A percentile compares a stretch with the other conserved stretches of the same genome.
Conservation (phyloP, 139 green algal genomes). For the Yamagishiella unicocca region DNA sequence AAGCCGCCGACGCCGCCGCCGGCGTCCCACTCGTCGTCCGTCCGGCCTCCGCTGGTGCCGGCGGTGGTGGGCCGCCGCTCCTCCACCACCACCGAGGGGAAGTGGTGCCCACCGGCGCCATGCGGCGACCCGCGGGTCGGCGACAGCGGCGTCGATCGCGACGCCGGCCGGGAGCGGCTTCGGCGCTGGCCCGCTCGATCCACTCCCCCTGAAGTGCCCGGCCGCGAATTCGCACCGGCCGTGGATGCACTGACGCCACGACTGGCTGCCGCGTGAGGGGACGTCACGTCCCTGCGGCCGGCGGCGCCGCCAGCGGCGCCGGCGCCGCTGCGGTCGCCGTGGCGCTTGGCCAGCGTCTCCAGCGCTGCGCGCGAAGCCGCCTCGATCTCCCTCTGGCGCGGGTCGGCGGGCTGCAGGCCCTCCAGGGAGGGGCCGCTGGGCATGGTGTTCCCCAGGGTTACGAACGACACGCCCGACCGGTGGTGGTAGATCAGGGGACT, state of each 20-base stretch:
- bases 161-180: neutral
- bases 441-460: neutral
- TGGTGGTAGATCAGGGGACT: slow-evolving; percentile 7
- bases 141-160: too few species aligned
- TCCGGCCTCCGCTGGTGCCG: neutral
- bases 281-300: neutral
- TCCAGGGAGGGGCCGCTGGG: slow-evolving; percentile 4
- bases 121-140: too few species aligned
- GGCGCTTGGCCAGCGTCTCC: slow-evolving; percentile 8
- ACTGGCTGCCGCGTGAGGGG: neutral
- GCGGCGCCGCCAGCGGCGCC: neutral
- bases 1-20: too few species aligned
- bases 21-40: neutral
- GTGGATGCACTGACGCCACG: slow-evolving; percentile 12
- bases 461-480: slow-evolving; percentile 2
- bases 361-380: neutral
- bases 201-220: neutral
- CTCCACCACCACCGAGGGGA: neutral
- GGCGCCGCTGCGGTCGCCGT: neutral
- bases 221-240: neutral
- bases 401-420: slow-evolving; percentile 23
- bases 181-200: neutral
- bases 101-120: neutral
- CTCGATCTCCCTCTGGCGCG: neutral
- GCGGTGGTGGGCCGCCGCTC: neutral